Percentiles rank a stretch among this genome's conserved stretches.
phyloP scores from a whole-genome alignment of 1,284 basidiomycete genomes.

The Ganoderma lingzhi region DNA sequence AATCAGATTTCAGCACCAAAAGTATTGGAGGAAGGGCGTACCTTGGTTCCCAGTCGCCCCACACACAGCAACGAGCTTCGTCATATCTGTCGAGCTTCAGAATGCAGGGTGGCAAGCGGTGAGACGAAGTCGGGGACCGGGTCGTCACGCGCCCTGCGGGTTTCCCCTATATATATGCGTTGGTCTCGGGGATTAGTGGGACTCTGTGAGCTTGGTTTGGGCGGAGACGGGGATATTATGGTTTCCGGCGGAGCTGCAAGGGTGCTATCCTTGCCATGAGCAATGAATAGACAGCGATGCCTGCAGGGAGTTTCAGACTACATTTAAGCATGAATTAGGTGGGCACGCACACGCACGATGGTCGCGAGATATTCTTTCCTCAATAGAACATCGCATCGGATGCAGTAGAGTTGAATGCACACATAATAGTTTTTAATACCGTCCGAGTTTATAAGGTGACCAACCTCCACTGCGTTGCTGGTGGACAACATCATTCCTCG shows the following conservation, averaged over 20 bases:
- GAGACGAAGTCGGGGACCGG: not conserved
- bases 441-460: not conserved
- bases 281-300: not conserved
- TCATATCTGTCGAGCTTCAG: slow-evolving; percentile 17
- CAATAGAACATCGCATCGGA: not conserved
- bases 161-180: not conserved
- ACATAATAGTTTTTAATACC: not conserved
- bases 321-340: not conserved
- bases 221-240: not conserved
- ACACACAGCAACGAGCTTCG: slow-evolving; percentile 33
- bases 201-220: not conserved
- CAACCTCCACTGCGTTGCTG: too few species aligned
- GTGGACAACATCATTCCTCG: not conserved
- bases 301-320: not conserved
- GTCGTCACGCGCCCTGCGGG: not conserved
- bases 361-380: not conserved
- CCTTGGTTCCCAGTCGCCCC: slow-evolving; percentile 35
- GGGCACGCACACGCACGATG: not conserved
- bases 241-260: not conserved
- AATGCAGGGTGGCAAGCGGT: not conserved
- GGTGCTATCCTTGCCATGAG: not conserved
- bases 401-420: not conserved
- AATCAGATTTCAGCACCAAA: not conserved
- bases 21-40: too few species aligned
- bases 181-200: not conserved